A percentile compares a stretch with the other conserved stretches of the same genome.
Evolutionary conservation across 305 asterid species (phyloP).

Genomic region (Andrographis paniculata): DNA sequence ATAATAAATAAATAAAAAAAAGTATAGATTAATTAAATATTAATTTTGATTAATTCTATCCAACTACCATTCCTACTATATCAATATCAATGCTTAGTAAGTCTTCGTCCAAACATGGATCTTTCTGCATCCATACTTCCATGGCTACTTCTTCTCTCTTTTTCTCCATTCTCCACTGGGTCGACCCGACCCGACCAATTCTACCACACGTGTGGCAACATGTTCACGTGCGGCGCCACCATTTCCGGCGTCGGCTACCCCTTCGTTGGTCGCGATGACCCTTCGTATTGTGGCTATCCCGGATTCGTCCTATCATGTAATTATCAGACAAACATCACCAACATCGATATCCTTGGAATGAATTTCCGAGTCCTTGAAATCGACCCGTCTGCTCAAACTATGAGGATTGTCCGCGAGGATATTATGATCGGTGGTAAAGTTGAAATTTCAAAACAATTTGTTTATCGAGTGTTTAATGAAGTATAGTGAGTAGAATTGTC

Average conservation of each 20-base stretch:
- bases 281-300: slow-evolving; percentile 56
- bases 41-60: too few relatives aligned
- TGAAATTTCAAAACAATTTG: too few relatives aligned
- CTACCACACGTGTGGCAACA: slow-evolving; percentile 28
- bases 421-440: slow-evolving; percentile 19
- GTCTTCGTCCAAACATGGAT: too few relatives aligned
- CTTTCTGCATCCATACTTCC: too few relatives aligned
- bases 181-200: slow-evolving; percentile 6
- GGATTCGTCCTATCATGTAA: slow-evolving; percentile 43
- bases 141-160: too few relatives aligned
- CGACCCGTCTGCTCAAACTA: slow-evolving; percentile 19
- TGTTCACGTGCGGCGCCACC: slow-evolving; percentile 41
- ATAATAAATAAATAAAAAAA: too few relatives aligned
- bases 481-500: too few relatives aligned
- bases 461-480: too few relatives aligned
- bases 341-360: slow-evolving; percentile 23
- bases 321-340: slow-evolving; percentile 18
- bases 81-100: too few relatives aligned
- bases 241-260: slow-evolving; percentile 44
- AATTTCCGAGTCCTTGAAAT: slow-evolving; percentile 36
- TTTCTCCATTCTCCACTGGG: too few relatives aligned
- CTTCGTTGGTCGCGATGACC: slow-evolving; percentile 35
- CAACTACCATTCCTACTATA: too few relatives aligned
- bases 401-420: slow-evolving; percentile 51
- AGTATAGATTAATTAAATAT: too few relatives aligned